phyloP scores from a whole-genome alignment of 2,329 filamentous ascomycete genomes.

The Ilyonectria sp. region DNA sequence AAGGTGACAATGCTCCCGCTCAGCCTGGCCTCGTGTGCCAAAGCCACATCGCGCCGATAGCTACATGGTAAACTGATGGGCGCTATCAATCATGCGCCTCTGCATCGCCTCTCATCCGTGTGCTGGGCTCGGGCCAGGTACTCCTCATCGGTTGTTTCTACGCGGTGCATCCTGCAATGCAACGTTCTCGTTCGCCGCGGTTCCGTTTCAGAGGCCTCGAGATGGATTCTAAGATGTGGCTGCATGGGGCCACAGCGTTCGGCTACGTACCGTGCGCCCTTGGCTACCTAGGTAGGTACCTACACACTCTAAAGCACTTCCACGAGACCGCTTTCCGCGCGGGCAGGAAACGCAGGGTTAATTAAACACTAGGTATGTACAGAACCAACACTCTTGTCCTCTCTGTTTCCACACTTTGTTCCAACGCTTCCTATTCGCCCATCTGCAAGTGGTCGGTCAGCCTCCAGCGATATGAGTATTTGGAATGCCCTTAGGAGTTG shows the following conservation, averaged over 20 bases:
- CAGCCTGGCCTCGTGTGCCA: background rate
- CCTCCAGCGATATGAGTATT: background rate
- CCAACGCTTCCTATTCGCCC: background rate
- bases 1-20: background rate
- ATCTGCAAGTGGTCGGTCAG: background rate
- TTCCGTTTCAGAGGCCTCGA: constrained; percentile 26
- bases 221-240: constrained; percentile 31
- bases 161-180: constrained; percentile 29
- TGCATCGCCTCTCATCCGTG: background rate
- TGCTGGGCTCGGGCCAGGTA: constrained; percentile 4
- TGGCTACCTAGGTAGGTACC: background rate
- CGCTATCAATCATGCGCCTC: background rate
- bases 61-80: background rate
- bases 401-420: background rate
- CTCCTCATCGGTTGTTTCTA: constrained; percentile 26
- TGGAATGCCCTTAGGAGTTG: background rate
- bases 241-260: constrained; percentile 33
- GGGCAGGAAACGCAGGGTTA: constrained; percentile 1
- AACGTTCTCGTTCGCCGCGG: constrained; percentile 20
- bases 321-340: background rate
- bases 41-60: constrained; percentile 9
- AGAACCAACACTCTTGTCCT: background rate
- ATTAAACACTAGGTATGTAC: background rate
- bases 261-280: constrained; percentile 8
- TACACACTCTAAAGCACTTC: constrained; percentile 2